phyloP scores from a whole-genome alignment of 805 yeast species.

The Myxozyma neotropica region DNA sequence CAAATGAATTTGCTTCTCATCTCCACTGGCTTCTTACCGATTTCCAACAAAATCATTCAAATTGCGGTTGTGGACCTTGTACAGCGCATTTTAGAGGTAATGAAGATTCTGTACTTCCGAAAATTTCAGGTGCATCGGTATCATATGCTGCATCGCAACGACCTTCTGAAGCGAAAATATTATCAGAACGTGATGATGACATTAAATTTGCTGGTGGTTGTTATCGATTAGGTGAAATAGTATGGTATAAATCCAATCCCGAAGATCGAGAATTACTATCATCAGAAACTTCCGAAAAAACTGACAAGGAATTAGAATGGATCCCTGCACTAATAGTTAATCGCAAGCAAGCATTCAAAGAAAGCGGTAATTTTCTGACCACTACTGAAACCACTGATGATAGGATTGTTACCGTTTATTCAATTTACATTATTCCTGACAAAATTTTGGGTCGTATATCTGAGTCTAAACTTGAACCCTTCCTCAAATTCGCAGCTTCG shows the following conservation, averaged over 20 bases:
- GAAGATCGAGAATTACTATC: not conserved
- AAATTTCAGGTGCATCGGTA: not conserved
- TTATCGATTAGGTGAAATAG: slow-evolving; percentile 8
- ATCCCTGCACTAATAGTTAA: slow-evolving; percentile 2
- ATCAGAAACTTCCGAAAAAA: not conserved
- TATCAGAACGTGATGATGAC: not conserved
- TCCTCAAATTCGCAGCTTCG: not conserved
- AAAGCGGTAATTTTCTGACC: not conserved
- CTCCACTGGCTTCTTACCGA: slow-evolving; percentile 20
- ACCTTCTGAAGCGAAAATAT: not conserved
- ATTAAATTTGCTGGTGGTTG: not conserved
- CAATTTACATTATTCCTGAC: not conserved
- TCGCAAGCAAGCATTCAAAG: not conserved
- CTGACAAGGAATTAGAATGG: not conserved
- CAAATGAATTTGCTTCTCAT: slow-evolving; percentile 23
- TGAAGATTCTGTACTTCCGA: not conserved
- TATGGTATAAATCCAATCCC: not conserved
- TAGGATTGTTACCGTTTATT: not conserved
- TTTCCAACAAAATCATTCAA: not conserved
- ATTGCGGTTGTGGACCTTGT: slow-evolving; percentile 3
- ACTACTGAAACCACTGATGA: not conserved
- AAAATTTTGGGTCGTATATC: not conserved
- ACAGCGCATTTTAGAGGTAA: not conserved
- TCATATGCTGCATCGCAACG: not conserved
- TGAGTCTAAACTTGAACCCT: not conserved